Percentiles rank a stretch among this genome's conserved stretches.
Conservation (phyloP, 2,329 filamentous ascomycete species). For the Dactylonectria macrodidyma region DNA sequence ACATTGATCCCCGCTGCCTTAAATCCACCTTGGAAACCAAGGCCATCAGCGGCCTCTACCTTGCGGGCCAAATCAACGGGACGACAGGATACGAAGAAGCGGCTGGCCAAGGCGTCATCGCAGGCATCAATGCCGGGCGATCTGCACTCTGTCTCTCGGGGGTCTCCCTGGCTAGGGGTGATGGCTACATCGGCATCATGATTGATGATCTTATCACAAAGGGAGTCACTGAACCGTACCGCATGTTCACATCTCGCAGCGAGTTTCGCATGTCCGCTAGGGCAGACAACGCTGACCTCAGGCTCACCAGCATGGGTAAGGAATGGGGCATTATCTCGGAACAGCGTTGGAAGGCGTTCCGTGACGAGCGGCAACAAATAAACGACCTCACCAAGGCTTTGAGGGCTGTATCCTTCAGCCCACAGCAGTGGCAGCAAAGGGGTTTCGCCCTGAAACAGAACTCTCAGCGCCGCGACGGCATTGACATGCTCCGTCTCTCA, state of each 20-base stretch:
- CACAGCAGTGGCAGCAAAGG: conserved; percentile 76
- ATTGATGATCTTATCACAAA: conserved; percentile 98
- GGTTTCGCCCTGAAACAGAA: conserved; percentile 81
- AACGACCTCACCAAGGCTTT: conserved; percentile 75
- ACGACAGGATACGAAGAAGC: conserved; percentile 99
- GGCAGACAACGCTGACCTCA: conserved; percentile 92
- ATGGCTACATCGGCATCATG: conserved; percentile 99
- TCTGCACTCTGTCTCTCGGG: conserved; percentile 76
- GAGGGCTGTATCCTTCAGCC: conserved; percentile 68
- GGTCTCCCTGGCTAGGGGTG: conserved; percentile 81
- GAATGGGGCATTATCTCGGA: conserved; percentile 85
- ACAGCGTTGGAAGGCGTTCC: conserved; percentile 80
- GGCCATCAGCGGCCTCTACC: conserved; percentile 86
- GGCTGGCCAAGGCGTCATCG: conserved; percentile 91
- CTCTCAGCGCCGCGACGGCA: conserved; percentile 77
- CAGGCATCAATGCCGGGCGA: conserved; percentile 95
- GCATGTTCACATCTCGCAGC: conserved; percentile 97
- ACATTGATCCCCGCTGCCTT: conserved; percentile 92
- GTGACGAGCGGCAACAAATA: conserved; percentile 77
- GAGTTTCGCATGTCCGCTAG: conserved; percentile 95
- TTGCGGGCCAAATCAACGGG: conserved; percentile 98
- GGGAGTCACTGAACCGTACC: conserved; percentile 95
- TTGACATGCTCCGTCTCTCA: conserved; percentile 83
- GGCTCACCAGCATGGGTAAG: conserved; percentile 85
- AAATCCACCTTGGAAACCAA: conserved; percentile 95